A percentile compares a stretch with the other conserved stretches of the same genome.
These are phyloP conservation scores for Rhododendron henanense DNA, from an alignment of 148 eudicot genomes.

Conservation along the genomic window DNA sequence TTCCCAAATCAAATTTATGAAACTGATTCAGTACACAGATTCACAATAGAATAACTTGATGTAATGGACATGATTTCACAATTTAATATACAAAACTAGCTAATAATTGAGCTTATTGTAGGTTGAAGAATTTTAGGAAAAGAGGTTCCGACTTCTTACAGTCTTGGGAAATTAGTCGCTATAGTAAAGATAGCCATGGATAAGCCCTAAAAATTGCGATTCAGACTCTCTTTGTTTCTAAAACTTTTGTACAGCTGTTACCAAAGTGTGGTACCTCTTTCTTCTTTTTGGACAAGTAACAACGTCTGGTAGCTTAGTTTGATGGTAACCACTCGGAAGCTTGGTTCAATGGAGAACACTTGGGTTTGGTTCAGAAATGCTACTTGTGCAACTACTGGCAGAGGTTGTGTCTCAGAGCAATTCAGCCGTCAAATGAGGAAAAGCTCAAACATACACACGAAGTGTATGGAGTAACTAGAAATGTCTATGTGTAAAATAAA, in stretches of 20 bases:
- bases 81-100: not conserved
- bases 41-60: not conserved
- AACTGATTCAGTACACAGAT: not conserved
- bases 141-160: not conserved
- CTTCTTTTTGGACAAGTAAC: conserved; percentile 3
- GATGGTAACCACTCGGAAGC: not conserved
- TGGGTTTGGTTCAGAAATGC: not conserved
- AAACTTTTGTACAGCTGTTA: not conserved
- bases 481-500: not conserved
- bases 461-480: not conserved
- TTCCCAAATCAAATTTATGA: not conserved
- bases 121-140: not conserved
- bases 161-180: not conserved
- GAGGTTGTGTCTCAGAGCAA: not conserved
- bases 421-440: not conserved
- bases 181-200: not conserved
- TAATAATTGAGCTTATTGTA: not conserved
- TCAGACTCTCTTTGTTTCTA: not conserved
- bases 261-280: not conserved
- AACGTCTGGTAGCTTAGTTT: not conserved
- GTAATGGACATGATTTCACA: not conserved
- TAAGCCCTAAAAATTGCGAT: not conserved
- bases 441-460: not conserved
- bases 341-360: not conserved
- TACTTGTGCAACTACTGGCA: not conserved